A percentile compares a stretch with the other conserved stretches of the same genome.
Evolutionary conservation across 345 rosid genomes (phyloP).

Genomic region (Boechera retrofracta): DNA sequence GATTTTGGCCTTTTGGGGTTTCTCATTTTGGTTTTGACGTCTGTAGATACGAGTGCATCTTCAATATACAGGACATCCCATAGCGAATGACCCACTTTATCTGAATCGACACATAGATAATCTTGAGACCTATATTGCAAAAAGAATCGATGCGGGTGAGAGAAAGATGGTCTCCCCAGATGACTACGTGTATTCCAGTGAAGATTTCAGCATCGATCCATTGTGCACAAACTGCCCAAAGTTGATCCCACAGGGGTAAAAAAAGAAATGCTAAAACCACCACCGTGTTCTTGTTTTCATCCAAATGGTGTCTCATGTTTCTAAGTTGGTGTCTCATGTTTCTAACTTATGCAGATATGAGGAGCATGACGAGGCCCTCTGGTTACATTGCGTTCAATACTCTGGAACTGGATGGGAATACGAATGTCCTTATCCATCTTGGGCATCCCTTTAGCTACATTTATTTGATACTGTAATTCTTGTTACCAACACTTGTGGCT

Average conservation of each 20-base stretch:
- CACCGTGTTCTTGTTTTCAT: neutral
- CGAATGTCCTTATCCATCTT: slow-evolving; percentile 79
- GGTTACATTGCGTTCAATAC: slow-evolving; percentile 78
- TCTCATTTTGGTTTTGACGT: slow-evolving; percentile 6
- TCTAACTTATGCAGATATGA: slow-evolving; percentile 55
- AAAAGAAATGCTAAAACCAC: neutral
- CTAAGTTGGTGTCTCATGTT: neutral
- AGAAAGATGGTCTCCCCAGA: slow-evolving; percentile 35
- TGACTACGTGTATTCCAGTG: slow-evolving; percentile 46
- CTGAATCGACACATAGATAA: slow-evolving; percentile 51
- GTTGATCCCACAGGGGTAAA: slow-evolving; percentile 81
- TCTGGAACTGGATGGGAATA: slow-evolving; percentile 82
- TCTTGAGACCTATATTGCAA: slow-evolving; percentile 55
- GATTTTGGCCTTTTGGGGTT: neutral
- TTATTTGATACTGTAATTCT: slow-evolving; percentile 16
- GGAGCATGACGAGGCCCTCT: slow-evolving; percentile 72
- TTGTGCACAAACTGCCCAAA: slow-evolving; percentile 82
- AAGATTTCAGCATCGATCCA: slow-evolving; percentile 79
- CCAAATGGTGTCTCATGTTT: slow-evolving; percentile 15
- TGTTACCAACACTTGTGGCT: slow-evolving; percentile 7
- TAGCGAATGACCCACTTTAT: slow-evolving; percentile 89
- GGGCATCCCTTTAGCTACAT: slow-evolving; percentile 57
- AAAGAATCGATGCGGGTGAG: slow-evolving; percentile 57
- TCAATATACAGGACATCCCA: slow-evolving; percentile 82
- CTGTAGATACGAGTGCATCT: slow-evolving; percentile 91